Base-by-base conservation (phyloP, 805 yeast species). In the Candida sakaeoensis region DNA sequence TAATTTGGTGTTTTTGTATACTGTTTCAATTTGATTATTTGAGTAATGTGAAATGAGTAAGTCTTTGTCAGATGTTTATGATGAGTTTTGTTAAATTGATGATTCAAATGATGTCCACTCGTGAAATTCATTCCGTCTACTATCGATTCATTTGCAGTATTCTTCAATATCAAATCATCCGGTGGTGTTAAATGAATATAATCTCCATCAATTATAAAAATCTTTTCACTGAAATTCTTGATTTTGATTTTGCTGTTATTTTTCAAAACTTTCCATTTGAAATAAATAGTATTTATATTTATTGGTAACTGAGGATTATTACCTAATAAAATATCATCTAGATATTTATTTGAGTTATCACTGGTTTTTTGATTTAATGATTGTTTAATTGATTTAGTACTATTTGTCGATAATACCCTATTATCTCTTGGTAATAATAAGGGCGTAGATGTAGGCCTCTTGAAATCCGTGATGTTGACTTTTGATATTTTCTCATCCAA, bases 131-230 rank as follows among this genome's bases (percentile, higher is more conserved):
- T 32, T 3, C 14, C 31, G 14, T 35, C 43, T 12, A 25, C 18
- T 23, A 34, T 34, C 10, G 33, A 36, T 14, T 26, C 33, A 34
- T 17, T 16, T 15, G 36, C n/a, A n/a, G n/a, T 4, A 16, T 38
- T 38, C 22, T 27, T 23, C 5, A 30, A 21, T 5, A 77, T 49
- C 75, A 78, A 72, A 43, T 86, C 91, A 50, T 85, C 88, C 6
- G 89, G 82, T 0, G 97, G 96, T 52, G 87, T 78, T 36, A 91
- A 76, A 52, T 90, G 91, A 10, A 91, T 78, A 53, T 88, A 89
- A 51, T 88, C 95, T n/a, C 97, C 98, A 60, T 91, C 98, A 27
- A 91, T 77, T 1, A 93, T 89, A 23, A 91, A 68, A 89, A 77
- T 51, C 93, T 78, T 51, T 89, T 95, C 45, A 86, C 40, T 34